These are phyloP conservation scores for Ganoderma leucocontextum DNA, from an alignment of 1,284 basidiomycete genomes.

Conservation along the genomic window DNA sequence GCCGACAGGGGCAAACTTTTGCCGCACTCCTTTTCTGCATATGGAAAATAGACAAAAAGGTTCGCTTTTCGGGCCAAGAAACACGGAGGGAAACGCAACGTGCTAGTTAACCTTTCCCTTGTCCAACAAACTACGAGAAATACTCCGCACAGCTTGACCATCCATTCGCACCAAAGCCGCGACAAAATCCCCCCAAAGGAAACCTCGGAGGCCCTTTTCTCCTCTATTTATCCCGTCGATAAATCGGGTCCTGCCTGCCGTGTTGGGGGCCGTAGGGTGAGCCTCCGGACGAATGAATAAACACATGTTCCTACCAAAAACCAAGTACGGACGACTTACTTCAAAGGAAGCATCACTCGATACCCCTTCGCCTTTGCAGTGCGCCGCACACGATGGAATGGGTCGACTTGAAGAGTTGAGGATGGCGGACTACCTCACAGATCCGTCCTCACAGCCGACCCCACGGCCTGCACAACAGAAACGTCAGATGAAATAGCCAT, in stretches of 20 bases:
- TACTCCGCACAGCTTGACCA: not conserved
- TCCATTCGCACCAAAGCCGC: not conserved
- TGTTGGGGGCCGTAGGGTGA: too few relatives aligned
- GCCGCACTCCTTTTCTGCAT: not conserved
- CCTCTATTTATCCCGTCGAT: not conserved
- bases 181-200: not conserved
- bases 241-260: not conserved
- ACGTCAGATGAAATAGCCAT: too few relatives aligned
- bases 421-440: too few relatives aligned
- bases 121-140: not conserved
- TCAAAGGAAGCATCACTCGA: too few relatives aligned
- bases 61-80: not conserved
- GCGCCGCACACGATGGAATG: too few relatives aligned
- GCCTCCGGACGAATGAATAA: too few relatives aligned
- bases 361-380: too few relatives aligned
- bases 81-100: not conserved
- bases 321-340: too few relatives aligned
- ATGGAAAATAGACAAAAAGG: not conserved
- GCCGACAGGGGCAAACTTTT: not conserved
- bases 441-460: too few relatives aligned
- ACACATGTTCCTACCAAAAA: too few relatives aligned
- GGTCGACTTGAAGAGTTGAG: too few relatives aligned
- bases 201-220: not conserved
- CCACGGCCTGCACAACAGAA: too few relatives aligned
- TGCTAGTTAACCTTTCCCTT: slow-evolving; percentile 1